Evolutionary conservation across 2,329 filamentous ascomycete genomes (phyloP), one percentile per base, ranked within the genome.

Genomic region (Fusarium nygamai): DNA sequence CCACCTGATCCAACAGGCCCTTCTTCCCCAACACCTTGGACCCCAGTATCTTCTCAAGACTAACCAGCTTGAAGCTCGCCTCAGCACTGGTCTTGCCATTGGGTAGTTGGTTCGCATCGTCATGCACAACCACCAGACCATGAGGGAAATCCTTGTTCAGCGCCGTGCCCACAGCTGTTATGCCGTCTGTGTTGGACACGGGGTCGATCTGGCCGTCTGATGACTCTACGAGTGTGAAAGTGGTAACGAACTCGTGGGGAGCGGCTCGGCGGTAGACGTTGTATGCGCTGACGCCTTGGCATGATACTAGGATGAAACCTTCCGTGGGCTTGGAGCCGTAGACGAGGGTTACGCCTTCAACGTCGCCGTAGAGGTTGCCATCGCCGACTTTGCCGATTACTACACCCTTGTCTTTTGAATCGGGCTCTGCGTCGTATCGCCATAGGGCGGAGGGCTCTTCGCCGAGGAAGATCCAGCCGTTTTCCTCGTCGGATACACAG

Each of bases 131-230:
- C 6, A 89, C 73, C 31, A 89, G 51, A 0, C 88, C 87, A 13
- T 78, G 74, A 0, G 84, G 84, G 59, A 85, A 87, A 29, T 82
- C 80, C 24, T 71, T 74, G 36, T 86, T 85, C 44, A 89, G 77
- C 1, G 74, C 80, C 2, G 81, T 82, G 0, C 86, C 85, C 8
- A 89, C 85, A 0, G 85, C 87, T 0, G 86, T 70, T 34, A 89
- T 80, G 0, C 88, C 87, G 62, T 89, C 88, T 1, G 87, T 89
- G 69, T 89, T 89, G 20, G 84, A 86, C 10, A 89, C 87, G 10
- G 81, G 82, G 57, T 89, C 88, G 29, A 89, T 80, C 6, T 81
- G 79, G 1, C 81, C 84, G 41, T 84, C 80, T 1, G 78, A 72
- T 7, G 86, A 85, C 7, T 81, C 81, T 1, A 83, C 80, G 27